Evolutionary conservation across 2,329 filamentous ascomycete species (phyloP).

Genomic region (Blastomyces percursus): DNA sequence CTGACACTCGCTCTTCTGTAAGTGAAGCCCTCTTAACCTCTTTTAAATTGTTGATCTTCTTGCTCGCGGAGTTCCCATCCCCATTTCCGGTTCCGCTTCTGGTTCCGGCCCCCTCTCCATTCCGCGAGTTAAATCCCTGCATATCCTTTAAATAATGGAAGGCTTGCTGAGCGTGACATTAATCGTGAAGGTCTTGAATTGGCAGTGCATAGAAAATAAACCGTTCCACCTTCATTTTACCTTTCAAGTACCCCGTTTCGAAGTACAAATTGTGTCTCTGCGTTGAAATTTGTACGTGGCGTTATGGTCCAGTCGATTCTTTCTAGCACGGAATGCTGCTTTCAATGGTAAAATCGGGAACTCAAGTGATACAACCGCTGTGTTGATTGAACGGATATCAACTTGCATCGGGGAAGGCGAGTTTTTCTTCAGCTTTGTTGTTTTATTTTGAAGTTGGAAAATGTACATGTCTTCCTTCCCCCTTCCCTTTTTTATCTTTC

Average conservation of each 20-base stretch:
- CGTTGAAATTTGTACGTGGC: background rate
- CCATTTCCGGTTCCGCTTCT: background rate
- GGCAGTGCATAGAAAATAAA: slow-evolving; percentile 6
- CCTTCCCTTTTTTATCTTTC: background rate
- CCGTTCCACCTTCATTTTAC: background rate
- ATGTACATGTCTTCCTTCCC: background rate
- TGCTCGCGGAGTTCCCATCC: background rate
- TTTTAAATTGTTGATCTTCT: background rate
- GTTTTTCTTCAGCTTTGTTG: background rate
- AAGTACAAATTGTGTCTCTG: background rate
- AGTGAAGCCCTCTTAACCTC: slow-evolving; percentile 16
- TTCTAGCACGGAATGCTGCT: background rate
- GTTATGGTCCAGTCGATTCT: background rate
- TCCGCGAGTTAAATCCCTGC: background rate
- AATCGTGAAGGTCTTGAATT: slow-evolving; percentile 5
- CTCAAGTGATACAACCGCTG: background rate
- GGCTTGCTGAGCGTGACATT: slow-evolving; percentile 2
- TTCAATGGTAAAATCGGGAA: background rate
- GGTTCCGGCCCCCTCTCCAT: slow-evolving; percentile 4
- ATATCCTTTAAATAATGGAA: background rate
- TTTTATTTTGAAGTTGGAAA: background rate
- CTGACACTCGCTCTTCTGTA: slow-evolving; percentile 45
- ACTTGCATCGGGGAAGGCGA: too few species aligned
- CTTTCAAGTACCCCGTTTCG: background rate
- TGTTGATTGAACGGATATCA: background rate